phyloP scores from a whole-genome alignment of 495 filamentous ascomycete species.

The Niebla homalea region DNA sequence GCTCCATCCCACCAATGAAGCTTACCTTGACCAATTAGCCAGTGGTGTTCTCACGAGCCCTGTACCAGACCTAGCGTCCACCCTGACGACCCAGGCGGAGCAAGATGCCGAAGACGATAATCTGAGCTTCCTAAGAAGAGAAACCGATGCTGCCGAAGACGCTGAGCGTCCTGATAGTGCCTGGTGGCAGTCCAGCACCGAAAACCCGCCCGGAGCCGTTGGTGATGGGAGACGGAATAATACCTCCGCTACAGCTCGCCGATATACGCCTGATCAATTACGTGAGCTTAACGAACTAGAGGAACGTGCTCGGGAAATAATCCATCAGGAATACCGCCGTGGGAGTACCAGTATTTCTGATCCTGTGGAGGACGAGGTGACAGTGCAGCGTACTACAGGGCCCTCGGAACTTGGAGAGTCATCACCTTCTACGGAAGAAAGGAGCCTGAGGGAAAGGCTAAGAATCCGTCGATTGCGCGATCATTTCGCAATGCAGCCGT shows the following conservation, averaged over 20 bases:
- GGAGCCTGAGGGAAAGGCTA: constrained; percentile 7
- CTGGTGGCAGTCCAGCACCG: background rate
- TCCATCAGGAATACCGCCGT: constrained; percentile 29
- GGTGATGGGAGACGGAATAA: background rate
- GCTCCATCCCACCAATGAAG: constrained; percentile 12
- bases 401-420: too few relatives aligned
- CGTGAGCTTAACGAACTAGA: constrained; percentile 8
- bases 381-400: too few relatives aligned
- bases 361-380: constrained; percentile 29
- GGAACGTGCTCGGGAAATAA: constrained; percentile 3
- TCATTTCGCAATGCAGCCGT: background rate
- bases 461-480: constrained; percentile 10
- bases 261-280: constrained; percentile 5
- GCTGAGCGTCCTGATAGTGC: background rate
- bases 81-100: constrained; percentile 31
- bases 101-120: constrained; percentile 47
- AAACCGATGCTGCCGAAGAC: constrained; percentile 11
- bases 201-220: background rate
- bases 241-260: background rate
- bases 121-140: constrained; percentile 43
- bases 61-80: constrained; percentile 33
- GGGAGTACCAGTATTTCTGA: constrained; percentile 45
- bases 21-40: constrained; percentile 19
- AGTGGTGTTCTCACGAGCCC: constrained; percentile 26
- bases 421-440: too few relatives aligned